Conservation (phyloP, 441 rosid genomes). For the Geranium incanum region DNA sequence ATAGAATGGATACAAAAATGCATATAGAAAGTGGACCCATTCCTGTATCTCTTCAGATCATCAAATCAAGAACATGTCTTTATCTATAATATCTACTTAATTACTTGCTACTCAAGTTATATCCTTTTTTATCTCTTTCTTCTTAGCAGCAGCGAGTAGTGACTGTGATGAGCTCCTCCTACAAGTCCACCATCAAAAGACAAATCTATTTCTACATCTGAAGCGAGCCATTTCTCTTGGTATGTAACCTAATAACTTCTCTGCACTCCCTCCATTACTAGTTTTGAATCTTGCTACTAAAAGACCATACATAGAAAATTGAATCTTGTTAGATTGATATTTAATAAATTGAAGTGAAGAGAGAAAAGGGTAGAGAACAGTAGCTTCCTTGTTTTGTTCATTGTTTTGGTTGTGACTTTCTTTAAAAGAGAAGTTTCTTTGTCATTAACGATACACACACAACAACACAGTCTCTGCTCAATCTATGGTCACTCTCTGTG, state of each 20-base stretch:
- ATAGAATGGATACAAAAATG: background rate
- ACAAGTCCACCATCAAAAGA: background rate
- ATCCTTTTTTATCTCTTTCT: background rate
- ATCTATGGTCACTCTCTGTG: background rate
- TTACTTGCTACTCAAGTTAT: constrained; percentile 2
- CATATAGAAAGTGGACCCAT: background rate
- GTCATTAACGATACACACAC: constrained; percentile 3
- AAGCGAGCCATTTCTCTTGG: background rate
- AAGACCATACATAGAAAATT: background rate
- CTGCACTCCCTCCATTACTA: background rate
- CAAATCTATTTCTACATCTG: background rate
- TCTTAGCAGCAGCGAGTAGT: background rate
- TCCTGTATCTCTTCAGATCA: background rate
- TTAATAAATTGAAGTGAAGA: background rate
- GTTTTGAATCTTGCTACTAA: background rate
- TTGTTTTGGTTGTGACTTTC: background rate
- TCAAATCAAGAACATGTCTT: background rate
- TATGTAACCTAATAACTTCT: background rate
- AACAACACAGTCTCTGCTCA: background rate
- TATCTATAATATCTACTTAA: background rate
- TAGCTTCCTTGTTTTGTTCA: background rate
- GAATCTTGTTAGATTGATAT: background rate
- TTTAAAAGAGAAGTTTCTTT: background rate
- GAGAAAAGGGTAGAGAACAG: background rate
- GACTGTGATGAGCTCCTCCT: background rate